Evolutionary conservation across 2,329 filamentous ascomycete species (phyloP).

Genomic region (Colletotrichum sp.): DNA sequence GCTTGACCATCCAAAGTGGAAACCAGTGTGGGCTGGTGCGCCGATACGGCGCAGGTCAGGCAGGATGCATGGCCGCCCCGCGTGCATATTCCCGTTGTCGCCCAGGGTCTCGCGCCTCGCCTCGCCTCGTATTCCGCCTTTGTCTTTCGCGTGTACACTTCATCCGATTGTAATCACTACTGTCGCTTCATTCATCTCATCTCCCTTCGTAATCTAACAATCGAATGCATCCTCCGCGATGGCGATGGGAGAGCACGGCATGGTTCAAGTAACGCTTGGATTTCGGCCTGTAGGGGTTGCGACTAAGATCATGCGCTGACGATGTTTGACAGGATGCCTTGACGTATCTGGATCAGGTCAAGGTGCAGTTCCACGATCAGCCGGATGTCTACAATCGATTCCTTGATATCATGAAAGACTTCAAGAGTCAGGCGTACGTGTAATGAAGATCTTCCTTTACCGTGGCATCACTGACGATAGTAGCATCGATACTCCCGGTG

Average conservation of each 20-base stretch:
- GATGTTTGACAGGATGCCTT: slow-evolving; percentile 65
- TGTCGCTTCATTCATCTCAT: not conserved
- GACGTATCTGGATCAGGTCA: slow-evolving; percentile 97
- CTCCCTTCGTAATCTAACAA: not conserved
- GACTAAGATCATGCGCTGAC: not conserved
- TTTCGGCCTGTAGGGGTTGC: not conserved
- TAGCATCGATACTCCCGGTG: slow-evolving; percentile 94
- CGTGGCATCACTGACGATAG: slow-evolving; percentile 29
- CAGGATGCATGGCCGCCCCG: slow-evolving; percentile 8
- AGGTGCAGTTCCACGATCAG: slow-evolving; percentile 96
- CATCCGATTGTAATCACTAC: not conserved
- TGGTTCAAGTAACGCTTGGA: slow-evolving; percentile 12
- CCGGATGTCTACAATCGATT: slow-evolving; percentile 98
- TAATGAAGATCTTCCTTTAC: slow-evolving; percentile 1
- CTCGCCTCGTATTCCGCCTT: not conserved
- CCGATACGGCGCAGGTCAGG: slow-evolving; percentile 17
- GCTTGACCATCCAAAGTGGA: slow-evolving; percentile 20
- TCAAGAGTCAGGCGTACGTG: slow-evolving; percentile 92
- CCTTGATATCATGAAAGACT: slow-evolving; percentile 99
- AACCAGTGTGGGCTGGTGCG: slow-evolving; percentile 20
- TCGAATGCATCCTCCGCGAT: slow-evolving; percentile 1
- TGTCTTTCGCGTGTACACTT: not conserved
- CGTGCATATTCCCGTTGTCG: not conserved
- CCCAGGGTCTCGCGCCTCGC: not conserved
- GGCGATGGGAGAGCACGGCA: not conserved